Evolutionary conservation across 306 rosid species (phyloP), one percentile per base, ranked within the genome.

Genomic region (Rubus idaeus): DNA sequence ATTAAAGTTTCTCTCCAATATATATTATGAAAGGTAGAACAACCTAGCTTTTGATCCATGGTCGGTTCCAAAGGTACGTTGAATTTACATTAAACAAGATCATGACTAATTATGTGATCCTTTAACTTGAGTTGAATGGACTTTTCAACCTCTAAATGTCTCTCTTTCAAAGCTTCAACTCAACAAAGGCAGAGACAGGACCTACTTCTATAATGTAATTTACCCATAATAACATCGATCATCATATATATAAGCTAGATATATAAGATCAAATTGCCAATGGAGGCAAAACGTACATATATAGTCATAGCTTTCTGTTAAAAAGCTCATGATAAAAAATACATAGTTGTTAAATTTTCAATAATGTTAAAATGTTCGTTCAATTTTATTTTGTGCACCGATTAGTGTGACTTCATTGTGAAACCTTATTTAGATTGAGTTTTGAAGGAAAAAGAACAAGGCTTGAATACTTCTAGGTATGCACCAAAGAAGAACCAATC

Each of bases 1-100:
- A 7, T n/a, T 55, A 3, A 10, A 55, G 21, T 14, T 52, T 16
- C 21, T 14, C 13, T 16, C 57, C 18, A 16, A 52, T 52, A 52
- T 52, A 52, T 52, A 52, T 52, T 52, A 52, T 5, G 57, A 5
- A 52, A 52, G 35, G 21, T 52, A 17, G 21, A 52, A 17, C 52
- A 3, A 10, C 52, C n/a, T 52, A 17, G 17, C 41, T 45, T 44
- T 68, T 44, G 30, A 18, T 65, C n/a, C 21, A 9, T 65, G 21
- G 70, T 65, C 70, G 70, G 70, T 65, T 65, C 20, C 46, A 65
- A 39, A 65, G 63, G 21, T 17, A 52, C 57, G 70, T 65, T 40
- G 70, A 65, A 18, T 30, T 49, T 40, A 65, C 10, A 30, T 41
- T 40, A 41, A 41, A 30, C 2, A 30, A 67, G 71, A 52, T 14